Percentiles rank a stretch among this genome's conserved stretches.
Conservation (phyloP, 495 filamentous ascomycete genomes). For the Podospora didyma region DNA sequence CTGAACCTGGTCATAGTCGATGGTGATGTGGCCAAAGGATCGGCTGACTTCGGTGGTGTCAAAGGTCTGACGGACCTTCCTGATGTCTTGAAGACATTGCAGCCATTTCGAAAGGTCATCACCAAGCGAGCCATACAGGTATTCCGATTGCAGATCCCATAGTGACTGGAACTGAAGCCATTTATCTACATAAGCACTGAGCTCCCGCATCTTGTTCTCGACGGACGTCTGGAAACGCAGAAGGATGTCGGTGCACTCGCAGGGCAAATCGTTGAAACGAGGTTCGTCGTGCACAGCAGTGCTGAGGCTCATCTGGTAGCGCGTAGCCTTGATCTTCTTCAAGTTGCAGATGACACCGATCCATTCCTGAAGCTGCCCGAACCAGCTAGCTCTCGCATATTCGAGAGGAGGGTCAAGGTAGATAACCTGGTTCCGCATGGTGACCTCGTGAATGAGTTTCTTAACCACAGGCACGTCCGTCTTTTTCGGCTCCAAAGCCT, state of each 20-base stretch:
- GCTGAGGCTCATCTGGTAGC: constrained; percentile 82
- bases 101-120: constrained; percentile 90
- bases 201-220: constrained; percentile 70
- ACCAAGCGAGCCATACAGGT: constrained; percentile 87
- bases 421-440: constrained; percentile 94
- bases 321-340: constrained; percentile 85
- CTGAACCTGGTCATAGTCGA: constrained; percentile 98
- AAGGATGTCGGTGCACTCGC: constrained; percentile 71
- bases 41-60: constrained; percentile 90
- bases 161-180: constrained; percentile 98
- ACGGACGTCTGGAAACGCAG: constrained; percentile 73
- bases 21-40: constrained; percentile 85
- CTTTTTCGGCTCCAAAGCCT: constrained; percentile 31
- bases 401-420: constrained; percentile 91
- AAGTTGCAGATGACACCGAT: constrained; percentile 88
- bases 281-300: constrained; percentile 60
- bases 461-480: constrained; percentile 55
- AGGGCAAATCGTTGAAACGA: constrained; percentile 83
- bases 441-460: constrained; percentile 80
- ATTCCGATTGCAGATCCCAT: constrained; percentile 94
- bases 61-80: constrained; percentile 88
- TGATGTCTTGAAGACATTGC: constrained; percentile 89
- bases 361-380: constrained; percentile 88
- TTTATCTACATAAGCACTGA: constrained; percentile 84
- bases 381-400: constrained; percentile 90